Conservation (phyloP, 1,139 yeast species). For the Suhomyces bribrorum region DNA sequence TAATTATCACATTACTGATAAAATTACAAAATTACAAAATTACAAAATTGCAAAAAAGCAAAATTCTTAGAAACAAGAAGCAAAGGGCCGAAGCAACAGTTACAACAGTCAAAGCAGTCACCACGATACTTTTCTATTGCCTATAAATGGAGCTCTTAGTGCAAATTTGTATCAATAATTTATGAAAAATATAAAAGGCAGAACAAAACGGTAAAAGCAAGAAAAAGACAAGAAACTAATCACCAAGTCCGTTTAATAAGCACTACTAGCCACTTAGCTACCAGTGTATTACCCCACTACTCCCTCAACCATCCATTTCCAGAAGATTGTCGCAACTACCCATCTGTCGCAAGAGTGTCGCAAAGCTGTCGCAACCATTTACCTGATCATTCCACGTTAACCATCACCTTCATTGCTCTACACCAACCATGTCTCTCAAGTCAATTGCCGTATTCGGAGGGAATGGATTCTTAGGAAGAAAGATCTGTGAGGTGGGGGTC, state of each 20-base stretch:
- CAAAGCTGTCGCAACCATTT: constrained; percentile 1
- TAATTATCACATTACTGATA: not conserved
- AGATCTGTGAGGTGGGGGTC: constrained; percentile 71
- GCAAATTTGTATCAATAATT: no score
- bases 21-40: not conserved
- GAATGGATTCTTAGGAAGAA: constrained; percentile 73
- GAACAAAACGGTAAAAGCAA: no score
- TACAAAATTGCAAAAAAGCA: not conserved
- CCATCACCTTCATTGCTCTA: not conserved
- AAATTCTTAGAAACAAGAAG: no score
- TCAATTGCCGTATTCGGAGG: constrained; percentile 80
- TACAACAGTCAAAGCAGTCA: no score
- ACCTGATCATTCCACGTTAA: not conserved
- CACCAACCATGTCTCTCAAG: constrained; percentile 19
- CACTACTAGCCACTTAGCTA: no score
- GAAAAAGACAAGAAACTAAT: no score
- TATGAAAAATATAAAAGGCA: no score
- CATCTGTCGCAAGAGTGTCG: not conserved
- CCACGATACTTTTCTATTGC: no score
- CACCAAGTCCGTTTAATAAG: no score
- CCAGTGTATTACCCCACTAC: not conserved
- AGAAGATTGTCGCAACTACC: not conserved
- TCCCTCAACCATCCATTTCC: not conserved
- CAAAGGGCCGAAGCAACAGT: no score
- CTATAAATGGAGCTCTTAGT: no score